Evolutionary conservation across 352 stramenopile species (phyloP).

Genomic region (Blastocystis sp.): DNA sequence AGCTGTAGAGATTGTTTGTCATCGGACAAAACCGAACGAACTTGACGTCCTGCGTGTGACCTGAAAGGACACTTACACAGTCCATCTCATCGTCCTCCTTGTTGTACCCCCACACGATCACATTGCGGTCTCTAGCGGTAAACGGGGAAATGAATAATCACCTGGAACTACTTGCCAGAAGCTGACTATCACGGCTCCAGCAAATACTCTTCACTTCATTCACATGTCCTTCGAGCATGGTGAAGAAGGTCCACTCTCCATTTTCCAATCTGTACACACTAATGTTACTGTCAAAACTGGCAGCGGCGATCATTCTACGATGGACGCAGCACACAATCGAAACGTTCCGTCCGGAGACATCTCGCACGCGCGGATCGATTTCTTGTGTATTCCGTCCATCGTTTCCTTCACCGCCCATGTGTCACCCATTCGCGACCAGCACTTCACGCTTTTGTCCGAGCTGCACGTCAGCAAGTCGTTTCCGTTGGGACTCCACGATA

Average conservation of each 20-base stretch:
- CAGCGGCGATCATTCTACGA: constrained; percentile 70
- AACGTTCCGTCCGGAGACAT: constrained; percentile 62
- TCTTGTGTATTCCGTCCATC: constrained; percentile 70
- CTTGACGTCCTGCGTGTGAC: constrained; percentile 88
- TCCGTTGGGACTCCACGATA: constrained; percentile 71
- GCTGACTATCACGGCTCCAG: constrained; percentile 79
- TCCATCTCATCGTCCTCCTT: constrained; percentile 85
- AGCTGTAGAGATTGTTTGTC: constrained; percentile 66
- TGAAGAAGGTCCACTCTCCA: constrained; percentile 78
- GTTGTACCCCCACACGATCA: constrained; percentile 53
- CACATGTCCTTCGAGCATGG: constrained; percentile 89
- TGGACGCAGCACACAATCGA: constrained; percentile 64
- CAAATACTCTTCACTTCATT: constrained; percentile 88
- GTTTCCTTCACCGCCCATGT: constrained; percentile 71
- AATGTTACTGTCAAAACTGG: constrained; percentile 75
- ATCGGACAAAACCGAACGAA: constrained; percentile 80
- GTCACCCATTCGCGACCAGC: constrained; percentile 63
- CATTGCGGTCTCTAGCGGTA: constrained; percentile 3
- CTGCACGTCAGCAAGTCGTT: constrained; percentile 71
- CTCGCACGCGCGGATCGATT: constrained; percentile 73
- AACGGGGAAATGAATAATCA: constrained; percentile 60
- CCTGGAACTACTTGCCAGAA: constrained; percentile 81
- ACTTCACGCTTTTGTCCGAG: constrained; percentile 70
- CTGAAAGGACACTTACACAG: constrained; percentile 87
- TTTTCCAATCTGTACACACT: constrained; percentile 74